phyloP scores from a whole-genome alignment of 208 protist genomes.

The Trypanosoma vivax region DNA sequence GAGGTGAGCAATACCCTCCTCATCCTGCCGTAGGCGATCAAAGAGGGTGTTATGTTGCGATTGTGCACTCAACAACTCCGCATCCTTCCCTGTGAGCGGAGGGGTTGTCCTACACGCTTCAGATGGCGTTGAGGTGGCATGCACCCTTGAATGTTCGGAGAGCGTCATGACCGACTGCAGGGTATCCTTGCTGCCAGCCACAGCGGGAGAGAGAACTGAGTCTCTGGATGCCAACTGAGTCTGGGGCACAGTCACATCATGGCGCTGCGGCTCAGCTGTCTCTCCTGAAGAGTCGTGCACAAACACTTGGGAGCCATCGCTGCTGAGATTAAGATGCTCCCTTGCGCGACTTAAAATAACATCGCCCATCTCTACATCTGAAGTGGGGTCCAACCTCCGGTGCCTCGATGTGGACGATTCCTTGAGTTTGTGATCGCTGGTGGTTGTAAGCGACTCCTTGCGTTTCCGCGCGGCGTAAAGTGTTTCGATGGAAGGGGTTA shows the following conservation, averaged over 20 bases:
- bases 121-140: too few relatives aligned
- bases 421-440: neutral
- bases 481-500: constrained; percentile 72
- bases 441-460: constrained; percentile 13
- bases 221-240: too few relatives aligned
- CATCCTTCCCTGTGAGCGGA: too few relatives aligned
- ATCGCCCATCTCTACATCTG: constrained; percentile 35
- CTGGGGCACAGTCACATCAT: too few relatives aligned
- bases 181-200: too few relatives aligned
- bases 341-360: constrained; percentile 53
- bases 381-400: neutral
- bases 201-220: too few relatives aligned
- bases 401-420: neutral
- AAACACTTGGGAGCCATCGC: neutral
- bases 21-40: constrained; percentile 55
- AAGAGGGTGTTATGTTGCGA: constrained; percentile 21
- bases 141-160: too few relatives aligned
- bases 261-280: constrained; percentile 8
- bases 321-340: constrained; percentile 36
- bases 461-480: constrained; percentile 73
- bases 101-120: too few relatives aligned
- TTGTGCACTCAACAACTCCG: neutral
- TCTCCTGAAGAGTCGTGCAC: constrained; percentile 4
- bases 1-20: constrained; percentile 71
- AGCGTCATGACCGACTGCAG: too few relatives aligned